Evolutionary conservation across 2,329 filamentous ascomycete species (phyloP).

Genomic region (Diaporthe sp.): DNA sequence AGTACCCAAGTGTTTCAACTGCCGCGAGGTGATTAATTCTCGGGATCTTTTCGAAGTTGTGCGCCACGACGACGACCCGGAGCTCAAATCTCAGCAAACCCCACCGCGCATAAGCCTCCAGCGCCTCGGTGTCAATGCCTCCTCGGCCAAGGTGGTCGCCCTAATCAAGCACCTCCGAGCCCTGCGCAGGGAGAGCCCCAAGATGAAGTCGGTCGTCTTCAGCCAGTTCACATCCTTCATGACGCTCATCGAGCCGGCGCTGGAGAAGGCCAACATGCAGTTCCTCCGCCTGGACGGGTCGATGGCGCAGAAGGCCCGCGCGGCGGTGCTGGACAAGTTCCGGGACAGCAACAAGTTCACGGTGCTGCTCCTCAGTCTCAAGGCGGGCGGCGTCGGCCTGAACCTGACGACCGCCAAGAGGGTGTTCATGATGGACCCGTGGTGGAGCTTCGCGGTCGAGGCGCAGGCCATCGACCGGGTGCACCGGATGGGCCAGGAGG

Average conservation of each 20-base stretch:
- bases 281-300: conserved; percentile 92
- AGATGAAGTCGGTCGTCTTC: conserved; percentile 91
- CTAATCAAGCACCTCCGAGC: conserved; percentile 80
- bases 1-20: conserved; percentile 88
- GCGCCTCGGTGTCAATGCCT: conserved; percentile 70
- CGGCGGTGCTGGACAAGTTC: conserved; percentile 82
- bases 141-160: conserved; percentile 88
- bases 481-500: conserved; percentile 93
- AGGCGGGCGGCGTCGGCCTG: conserved; percentile 92
- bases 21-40: conserved; percentile 82
- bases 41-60: conserved; percentile 94
- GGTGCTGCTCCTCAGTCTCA: conserved; percentile 84
- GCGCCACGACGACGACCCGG: conserved; percentile 74
- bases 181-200: conserved; percentile 72
- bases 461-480: conserved; percentile 98
- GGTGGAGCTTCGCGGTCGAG: conserved; percentile 98
- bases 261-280: conserved; percentile 76
- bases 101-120: conserved; percentile 67
- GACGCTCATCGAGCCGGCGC: conserved; percentile 86
- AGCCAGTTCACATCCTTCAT: conserved; percentile 98
- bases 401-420: conserved; percentile 90
- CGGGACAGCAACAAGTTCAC: conserved; percentile 69
- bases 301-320: conserved; percentile 86
- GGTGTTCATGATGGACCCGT: conserved; percentile 99
- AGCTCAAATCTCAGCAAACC: conserved; percentile 52